Base-by-base conservation (phyloP, 192 early-diverging fungal genomes). In the Linnemannia elongata region DNA sequence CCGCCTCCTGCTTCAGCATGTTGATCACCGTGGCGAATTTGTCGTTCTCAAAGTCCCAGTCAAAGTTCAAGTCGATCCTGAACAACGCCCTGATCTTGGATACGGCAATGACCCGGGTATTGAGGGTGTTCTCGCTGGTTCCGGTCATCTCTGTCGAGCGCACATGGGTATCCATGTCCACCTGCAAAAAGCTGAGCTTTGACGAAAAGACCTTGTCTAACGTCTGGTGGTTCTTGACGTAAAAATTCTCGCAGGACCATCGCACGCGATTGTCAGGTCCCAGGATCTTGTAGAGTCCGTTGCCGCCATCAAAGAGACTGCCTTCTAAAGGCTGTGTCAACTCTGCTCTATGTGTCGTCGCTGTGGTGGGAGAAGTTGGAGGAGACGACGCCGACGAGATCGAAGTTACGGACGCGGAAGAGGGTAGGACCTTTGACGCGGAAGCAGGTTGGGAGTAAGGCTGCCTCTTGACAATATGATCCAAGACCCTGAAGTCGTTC, bases 401-500 rank as follows among this genome's bases (percentile, higher is more conserved):
- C 17, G 74, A 63, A 22, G 30, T 35, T 6, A n/a, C n/a, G 1
- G 35, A 55, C 1, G 41, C 27, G 33, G 45, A 22, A 2, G 75
- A 42, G 13, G 60, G 38, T 6, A 45, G 17, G 4, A 73, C 24
- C 8, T 73, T 55, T 66, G 8, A 33, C 18, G 20, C 44, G 15
- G 71, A 18, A 4, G 60, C 27, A 33, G 60, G 60, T 24, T 77
- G 84, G 3, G 78, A 39, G 66, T 85, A 85, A 22, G 83, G 77
- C 0, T 57, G 39, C 22, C 84, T 75, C 68, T 81, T 80, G 54
- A 86, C 71, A n/a, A 86, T 77, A 13, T 17, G 39, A 52, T 86
- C 78, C 44, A 86, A 49, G 7, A 81, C 30, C 42, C 84, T 75
- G 44, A 86, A 86, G 35, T 80, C 84, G 57, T 86, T 77, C 69